Evolutionary conservation across 78 protist genomes (phyloP).

Genomic region (Mantamonas sphyraenae): DNA sequence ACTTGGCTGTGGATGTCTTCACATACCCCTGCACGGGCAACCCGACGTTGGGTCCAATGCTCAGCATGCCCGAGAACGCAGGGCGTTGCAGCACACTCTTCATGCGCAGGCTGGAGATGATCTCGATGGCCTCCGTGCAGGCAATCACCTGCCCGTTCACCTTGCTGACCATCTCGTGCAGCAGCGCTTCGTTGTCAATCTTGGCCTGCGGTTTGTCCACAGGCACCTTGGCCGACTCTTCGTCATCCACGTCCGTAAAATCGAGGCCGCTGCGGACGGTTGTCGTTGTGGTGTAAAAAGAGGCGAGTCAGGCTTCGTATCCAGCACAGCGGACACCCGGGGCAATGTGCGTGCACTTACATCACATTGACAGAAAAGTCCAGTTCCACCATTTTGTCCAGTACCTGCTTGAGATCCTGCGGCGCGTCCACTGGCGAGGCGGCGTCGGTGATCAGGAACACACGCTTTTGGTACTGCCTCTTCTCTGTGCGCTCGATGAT

Average conservation of each 20-base stretch:
- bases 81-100: conserved; percentile 3
- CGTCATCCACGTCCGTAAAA: background rate
- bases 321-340: no score
- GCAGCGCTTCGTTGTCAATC: conserved; percentile 2
- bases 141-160: background rate
- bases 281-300: no score
- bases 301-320: no score
- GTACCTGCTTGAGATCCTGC: background rate
- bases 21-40: background rate
- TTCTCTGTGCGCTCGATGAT: background rate
- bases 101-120: background rate
- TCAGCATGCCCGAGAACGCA: background rate
- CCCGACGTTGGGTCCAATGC: background rate
- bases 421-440: background rate
- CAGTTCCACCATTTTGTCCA: background rate
- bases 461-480: background rate
- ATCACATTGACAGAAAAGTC: background rate
- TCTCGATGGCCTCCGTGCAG: background rate
- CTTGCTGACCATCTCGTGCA: background rate
- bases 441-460: conserved; percentile 9
- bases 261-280: conserved; percentile 9
- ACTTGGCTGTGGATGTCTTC: background rate
- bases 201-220: background rate
- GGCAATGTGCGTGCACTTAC: no score
- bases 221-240: conserved; percentile 7